phyloP scores from a whole-genome alignment of 176 grass and related monocot species.

The Triticum aestivum region IWGSC_CS_RefSeq_v2.1 NC_057799.1:508396440-508396939 shows the following conservation, averaged over 20 bases:
- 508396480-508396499: too few relatives aligned
- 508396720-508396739: background rate
- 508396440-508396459: too few relatives aligned
- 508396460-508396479: too few relatives aligned
- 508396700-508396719: too few relatives aligned
- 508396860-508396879: background rate
- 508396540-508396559: constrained; percentile 45
- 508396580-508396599: constrained; percentile 2
- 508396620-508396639: background rate
- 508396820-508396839: background rate
- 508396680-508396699: too few relatives aligned
- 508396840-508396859: background rate
- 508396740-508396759: background rate
- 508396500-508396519: too few relatives aligned
- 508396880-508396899: background rate
- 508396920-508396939: background rate
- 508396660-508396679: too few relatives aligned
- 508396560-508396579: background rate
- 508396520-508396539: too few relatives aligned
- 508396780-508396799: background rate
- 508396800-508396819: background rate
- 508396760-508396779: background rate
- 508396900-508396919: background rate
- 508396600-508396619: constrained; percentile 20
- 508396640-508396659: background rate